Evolutionary conservation across 257 asterid genomes (phyloP).

Genomic region (Ajuga chamaepitys): DNA sequence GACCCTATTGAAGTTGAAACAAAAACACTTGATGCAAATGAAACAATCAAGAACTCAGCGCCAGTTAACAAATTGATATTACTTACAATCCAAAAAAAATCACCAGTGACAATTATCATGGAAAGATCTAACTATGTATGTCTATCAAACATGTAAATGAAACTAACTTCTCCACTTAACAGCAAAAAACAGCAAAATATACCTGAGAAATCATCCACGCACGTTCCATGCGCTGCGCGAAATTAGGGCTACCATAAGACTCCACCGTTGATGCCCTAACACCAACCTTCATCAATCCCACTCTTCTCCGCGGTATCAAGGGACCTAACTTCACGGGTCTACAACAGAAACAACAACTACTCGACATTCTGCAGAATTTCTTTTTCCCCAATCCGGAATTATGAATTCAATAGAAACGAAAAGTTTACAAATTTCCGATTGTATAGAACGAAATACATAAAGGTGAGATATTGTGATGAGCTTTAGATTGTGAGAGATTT

Average conservation of each 20-base stretch:
- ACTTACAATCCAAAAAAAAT: background rate
- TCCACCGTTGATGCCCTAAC: slow-evolving; percentile 77
- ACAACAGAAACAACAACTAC: slow-evolving; percentile 21
- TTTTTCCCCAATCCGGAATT: background rate
- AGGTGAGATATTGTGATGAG: background rate
- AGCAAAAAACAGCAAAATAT: background rate
- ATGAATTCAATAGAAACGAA: background rate
- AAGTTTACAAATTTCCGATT: background rate
- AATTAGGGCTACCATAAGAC: slow-evolving; percentile 50
- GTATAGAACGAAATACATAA: background rate
- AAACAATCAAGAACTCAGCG: background rate
- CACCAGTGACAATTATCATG: background rate
- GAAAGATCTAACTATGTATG: background rate
- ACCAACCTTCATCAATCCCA: slow-evolving; percentile 17
- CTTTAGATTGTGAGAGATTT: background rate
- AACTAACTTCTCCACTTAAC: background rate
- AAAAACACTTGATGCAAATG: background rate
- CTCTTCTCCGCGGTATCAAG: slow-evolving; percentile 1
- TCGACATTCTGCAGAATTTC: slow-evolving; percentile 16
- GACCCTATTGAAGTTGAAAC: background rate
- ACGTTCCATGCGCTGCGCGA: slow-evolving; percentile 67
- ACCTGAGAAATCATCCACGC: slow-evolving; percentile 95
- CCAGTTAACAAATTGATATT: background rate
- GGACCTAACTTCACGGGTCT: slow-evolving; percentile 17
- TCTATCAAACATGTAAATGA: background rate